Evolutionary conservation across 306 rosid species (phyloP).

Genomic region (Cucumis hystrix): DNA sequence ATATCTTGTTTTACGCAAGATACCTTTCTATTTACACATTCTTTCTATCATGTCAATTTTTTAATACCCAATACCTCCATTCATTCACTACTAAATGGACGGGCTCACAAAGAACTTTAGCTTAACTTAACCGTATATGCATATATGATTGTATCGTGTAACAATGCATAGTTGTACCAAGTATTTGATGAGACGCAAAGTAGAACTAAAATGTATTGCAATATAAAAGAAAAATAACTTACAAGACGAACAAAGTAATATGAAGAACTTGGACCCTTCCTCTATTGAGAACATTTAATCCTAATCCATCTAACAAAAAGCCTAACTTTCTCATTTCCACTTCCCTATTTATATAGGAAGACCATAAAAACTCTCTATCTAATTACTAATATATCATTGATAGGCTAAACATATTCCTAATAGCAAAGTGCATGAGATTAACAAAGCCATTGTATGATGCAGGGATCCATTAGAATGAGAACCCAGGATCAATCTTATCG

Average conservation of each 20-base stretch:
- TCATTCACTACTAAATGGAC: background rate
- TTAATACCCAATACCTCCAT: background rate
- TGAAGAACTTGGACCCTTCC: background rate
- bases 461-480: background rate
- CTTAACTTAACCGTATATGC: background rate
- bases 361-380: no score
- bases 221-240: background rate
- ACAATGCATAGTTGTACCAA: background rate
- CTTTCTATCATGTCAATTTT: background rate
- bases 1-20: no score
- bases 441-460: background rate
- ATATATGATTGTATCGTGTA: background rate
- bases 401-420: no score
- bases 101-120: background rate
- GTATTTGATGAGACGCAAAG: background rate
- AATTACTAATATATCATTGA: no score
- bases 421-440: background rate
- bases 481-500: background rate
- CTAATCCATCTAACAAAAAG: no score
- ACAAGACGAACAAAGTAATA: background rate
- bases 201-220: no score
- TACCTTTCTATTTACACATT: background rate
- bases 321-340: no score
- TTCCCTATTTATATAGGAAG: no score
- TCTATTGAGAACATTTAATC: no score